Base-by-base conservation (phyloP, 2,329 filamentous ascomycete species). In the Orbilia ellipsospora region DNA sequence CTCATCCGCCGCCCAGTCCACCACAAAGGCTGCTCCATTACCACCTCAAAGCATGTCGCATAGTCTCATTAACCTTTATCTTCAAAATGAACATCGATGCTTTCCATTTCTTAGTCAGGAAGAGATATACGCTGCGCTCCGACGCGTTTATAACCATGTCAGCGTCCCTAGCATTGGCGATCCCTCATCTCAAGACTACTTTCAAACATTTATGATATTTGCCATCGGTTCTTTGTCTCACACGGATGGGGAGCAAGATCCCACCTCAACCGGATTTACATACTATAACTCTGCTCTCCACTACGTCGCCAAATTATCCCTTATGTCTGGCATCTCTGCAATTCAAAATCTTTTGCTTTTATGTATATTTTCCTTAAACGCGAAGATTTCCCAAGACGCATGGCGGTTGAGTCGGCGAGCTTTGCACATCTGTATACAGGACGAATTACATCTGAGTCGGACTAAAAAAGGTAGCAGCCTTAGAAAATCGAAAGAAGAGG, bases 351-450 rank as follows among this genome's bases (percentile, higher is more conserved):
- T 56, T n/a, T 40, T 69, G 0, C 23, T 75, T 2, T 52, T 75
- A 13, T 75, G 72, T 20, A 10, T 75, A 1, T 75, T 69, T 20
- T 75, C 72, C 2, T 36, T 75, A 18, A 67, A 75, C n/a, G 45
- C 54, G 1, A 75, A 69, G 20, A 45, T 75, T 28, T 56, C 72
- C 4, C 64, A 75, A 31, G 72, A 75, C 18, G 64, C 72, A 13
- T 75, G 72, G 72, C 26, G 64, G 36, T 15, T 75, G 52, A 75
- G 72, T 36, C 28, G 72, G 18, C 64, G 72, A 15, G 72, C 72
- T 15, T n/a, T 75, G 5, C 72, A 75, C 26, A 61, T 75, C 12
- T 60, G 64, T 40, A 69, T 75, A 28, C 64, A 75, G 28, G 64
- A 54, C 5, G 72, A 75, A 60, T 51, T 75, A 2, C 72, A 75